Percentiles rank a stretch among this genome's conserved stretches.
Evolutionary conservation across 78 protist genomes (phyloP).

Genomic region (Speleostelium caveatum): DNA sequence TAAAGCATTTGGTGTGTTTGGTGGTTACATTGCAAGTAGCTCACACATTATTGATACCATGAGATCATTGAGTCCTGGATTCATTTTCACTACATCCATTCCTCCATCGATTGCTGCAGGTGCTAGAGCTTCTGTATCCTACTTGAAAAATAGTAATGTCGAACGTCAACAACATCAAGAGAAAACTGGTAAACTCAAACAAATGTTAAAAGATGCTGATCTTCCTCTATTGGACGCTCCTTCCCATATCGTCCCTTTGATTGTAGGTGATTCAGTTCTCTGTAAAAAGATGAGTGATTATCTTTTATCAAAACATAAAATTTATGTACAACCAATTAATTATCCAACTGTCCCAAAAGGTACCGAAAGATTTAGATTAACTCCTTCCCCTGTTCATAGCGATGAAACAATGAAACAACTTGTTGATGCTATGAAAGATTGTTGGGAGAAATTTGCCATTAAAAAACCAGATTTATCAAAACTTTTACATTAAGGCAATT

Average conservation of each 20-base stretch:
- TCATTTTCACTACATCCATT: slow-evolving; percentile 96
- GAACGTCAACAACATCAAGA: slow-evolving; percentile 82
- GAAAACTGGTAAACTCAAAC: slow-evolving; percentile 70
- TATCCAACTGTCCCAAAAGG: slow-evolving; percentile 95
- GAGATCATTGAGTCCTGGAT: slow-evolving; percentile 91
- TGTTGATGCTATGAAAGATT: slow-evolving; percentile 56
- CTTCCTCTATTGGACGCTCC: slow-evolving; percentile 87
- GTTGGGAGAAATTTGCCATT: slow-evolving; percentile 83
- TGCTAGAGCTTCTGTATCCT: slow-evolving; percentile 87
- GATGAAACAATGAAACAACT: slow-evolving; percentile 74
- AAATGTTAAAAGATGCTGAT: slow-evolving; percentile 75
- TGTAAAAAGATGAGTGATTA: slow-evolving; percentile 86
- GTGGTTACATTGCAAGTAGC: slow-evolving; percentile 94
- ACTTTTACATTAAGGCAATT: no score
- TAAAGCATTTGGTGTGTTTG: slow-evolving; percentile 92
- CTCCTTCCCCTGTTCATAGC: slow-evolving; percentile 93
- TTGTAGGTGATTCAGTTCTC: slow-evolving; percentile 90
- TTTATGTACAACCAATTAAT: slow-evolving; percentile 96
- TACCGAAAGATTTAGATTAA: slow-evolving; percentile 88
- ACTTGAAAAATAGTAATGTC: slow-evolving; percentile 70
- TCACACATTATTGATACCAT: slow-evolving; percentile 86
- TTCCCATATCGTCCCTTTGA: slow-evolving; percentile 92
- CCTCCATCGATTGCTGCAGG: slow-evolving; percentile 96
- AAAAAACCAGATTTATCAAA: neutral
- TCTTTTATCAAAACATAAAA: slow-evolving; percentile 80